Evolutionary conservation across 2,329 filamentous ascomycete genomes (phyloP).

Genomic region (Scedosporium dehoogii): DNA sequence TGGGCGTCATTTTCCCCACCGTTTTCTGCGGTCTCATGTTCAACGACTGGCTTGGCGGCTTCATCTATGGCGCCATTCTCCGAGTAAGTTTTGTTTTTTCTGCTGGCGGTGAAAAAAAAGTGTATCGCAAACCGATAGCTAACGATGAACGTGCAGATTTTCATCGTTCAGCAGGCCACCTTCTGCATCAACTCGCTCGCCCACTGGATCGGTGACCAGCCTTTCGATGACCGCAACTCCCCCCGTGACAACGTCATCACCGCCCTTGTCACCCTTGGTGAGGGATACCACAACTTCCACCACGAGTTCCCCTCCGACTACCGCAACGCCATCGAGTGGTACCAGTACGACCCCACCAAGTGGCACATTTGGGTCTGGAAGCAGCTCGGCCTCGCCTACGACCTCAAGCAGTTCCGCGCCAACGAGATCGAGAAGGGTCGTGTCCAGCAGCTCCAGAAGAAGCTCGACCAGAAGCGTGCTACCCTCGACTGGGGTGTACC

Average conservation of each 20-base stretch:
- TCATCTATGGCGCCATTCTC: conserved; percentile 77
- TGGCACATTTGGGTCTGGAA: conserved; percentile 82
- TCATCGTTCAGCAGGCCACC: conserved; percentile 84
- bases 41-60: conserved; percentile 73
- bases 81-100: conserved; percentile 26
- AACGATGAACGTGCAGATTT: conserved; percentile 36
- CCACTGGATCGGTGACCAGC: conserved; percentile 86
- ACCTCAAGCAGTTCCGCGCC: conserved; percentile 81
- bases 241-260: conserved; percentile 83
- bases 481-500: conserved; percentile 79
- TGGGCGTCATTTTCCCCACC: conserved; percentile 68
- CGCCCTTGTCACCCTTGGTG: conserved; percentile 73
- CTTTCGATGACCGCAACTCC: conserved; percentile 87
- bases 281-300: conserved; percentile 93
- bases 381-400: conserved; percentile 71
- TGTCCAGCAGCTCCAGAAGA: conserved; percentile 83
- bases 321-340: conserved; percentile 85
- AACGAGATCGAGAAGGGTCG: conserved; percentile 92
- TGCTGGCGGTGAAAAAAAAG: not conserved
- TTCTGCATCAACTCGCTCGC: conserved; percentile 90
- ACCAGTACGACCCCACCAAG: conserved; percentile 87
- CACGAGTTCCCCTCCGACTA: conserved; percentile 92
- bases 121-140: not conserved
- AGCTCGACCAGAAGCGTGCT: conserved; percentile 77
- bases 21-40: conserved; percentile 68